Conservation (phyloP, 129 eudicot genomes). For the Helianthus tuberosus region DNA sequence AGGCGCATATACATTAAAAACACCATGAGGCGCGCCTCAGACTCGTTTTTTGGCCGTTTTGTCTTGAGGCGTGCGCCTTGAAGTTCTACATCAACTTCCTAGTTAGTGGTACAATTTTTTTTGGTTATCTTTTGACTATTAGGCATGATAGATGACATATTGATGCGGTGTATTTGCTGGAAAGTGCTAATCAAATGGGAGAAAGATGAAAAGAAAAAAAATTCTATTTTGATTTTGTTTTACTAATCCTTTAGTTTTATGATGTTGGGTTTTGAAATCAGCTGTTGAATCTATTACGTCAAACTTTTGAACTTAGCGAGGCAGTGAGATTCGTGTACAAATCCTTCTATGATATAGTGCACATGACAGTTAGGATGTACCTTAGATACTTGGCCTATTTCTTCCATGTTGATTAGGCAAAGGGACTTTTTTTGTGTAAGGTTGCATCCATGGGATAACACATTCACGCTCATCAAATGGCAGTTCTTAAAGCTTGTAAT, state of each 20-base stretch:
- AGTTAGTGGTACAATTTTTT: neutral
- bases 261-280: neutral
- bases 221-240: neutral
- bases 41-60: no score
- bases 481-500: constrained; percentile 5
- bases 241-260: neutral
- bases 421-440: constrained; percentile 1
- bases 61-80: no score
- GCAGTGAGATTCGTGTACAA: neutral
- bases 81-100: neutral
- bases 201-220: neutral
- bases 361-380: constrained; percentile 1
- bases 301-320: neutral
- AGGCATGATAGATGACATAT: constrained; percentile 8
- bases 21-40: no score
- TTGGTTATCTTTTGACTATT: constrained; percentile 3
- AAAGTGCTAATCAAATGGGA: neutral
- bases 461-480: neutral
- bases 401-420: neutral
- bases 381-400: neutral
- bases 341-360: neutral
- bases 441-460: constrained; percentile 1
- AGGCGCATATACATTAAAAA: no score
- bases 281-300: neutral
- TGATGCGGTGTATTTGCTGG: neutral